Percentiles rank a stretch among this genome's conserved stretches.
Evolutionary conservation across 768 basidiomycete genomes (phyloP).

Genomic region (Crucibulum laeve): DNA sequence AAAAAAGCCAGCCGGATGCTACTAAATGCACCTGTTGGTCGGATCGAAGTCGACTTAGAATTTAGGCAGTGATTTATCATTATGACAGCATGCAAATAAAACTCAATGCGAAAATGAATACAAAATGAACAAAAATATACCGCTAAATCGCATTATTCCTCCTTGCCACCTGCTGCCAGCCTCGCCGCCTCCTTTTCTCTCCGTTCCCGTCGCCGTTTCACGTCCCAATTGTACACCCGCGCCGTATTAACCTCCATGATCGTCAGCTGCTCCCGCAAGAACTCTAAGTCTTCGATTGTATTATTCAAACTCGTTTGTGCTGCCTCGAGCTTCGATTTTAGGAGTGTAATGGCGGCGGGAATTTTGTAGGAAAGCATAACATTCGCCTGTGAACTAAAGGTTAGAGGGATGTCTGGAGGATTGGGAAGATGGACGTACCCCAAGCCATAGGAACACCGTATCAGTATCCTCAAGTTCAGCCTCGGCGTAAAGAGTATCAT

Average conservation of each 20-base stretch:
- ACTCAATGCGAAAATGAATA: no score
- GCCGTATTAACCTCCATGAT: slow-evolving; percentile 97
- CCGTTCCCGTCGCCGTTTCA: slow-evolving; percentile 70
- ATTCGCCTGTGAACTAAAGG: slow-evolving; percentile 63
- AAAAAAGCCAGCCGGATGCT: no score
- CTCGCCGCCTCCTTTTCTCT: slow-evolving; percentile 30
- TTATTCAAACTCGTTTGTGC: slow-evolving; percentile 66
- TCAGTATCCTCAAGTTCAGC: slow-evolving; percentile 86
- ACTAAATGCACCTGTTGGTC: no score
- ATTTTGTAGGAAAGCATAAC: slow-evolving; percentile 96
- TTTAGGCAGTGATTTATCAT: no score
- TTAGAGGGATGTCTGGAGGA: not conserved
- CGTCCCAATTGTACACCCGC: slow-evolving; percentile 95
- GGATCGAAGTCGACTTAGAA: no score
- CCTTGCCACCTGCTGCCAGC: not conserved
- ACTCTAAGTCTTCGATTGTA: slow-evolving; percentile 86
- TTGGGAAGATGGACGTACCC: slow-evolving; percentile 48
- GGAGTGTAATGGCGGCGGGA: slow-evolving; percentile 66
- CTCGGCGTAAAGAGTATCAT: slow-evolving; percentile 92
- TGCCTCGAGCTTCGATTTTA: slow-evolving; percentile 67
- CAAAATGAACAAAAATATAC: no score
- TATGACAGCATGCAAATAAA: no score
- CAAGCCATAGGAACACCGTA: slow-evolving; percentile 92
- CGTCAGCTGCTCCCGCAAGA: slow-evolving; percentile 90
- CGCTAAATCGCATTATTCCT: not conserved